Evolutionary conservation across 148 eudicot genomes (phyloP), one percentile per base, ranked within the genome.

Genomic region (Spergularia marina): DNA sequence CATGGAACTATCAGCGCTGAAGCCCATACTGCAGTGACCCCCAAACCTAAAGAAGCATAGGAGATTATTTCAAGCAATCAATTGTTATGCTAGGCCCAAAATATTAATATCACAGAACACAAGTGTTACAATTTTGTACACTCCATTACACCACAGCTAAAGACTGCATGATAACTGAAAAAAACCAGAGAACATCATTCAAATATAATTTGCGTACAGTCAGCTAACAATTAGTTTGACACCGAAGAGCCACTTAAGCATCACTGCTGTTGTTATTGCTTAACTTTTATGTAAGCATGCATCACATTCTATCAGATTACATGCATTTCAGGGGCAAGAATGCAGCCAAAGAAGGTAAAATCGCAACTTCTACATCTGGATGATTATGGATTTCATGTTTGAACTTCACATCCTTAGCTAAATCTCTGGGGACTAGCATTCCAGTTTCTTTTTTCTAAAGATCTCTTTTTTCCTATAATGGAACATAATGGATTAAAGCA

Each of bases 1-100:
- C 94, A 75, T 71, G 88, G 82, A 76, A 80, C 61, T 64, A 65
- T 87, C 17, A 91, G 53, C 9, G 67, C 86, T 53, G 78, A 66
- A 53, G 81, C 56, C 82, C 82, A 91, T n/a, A 78, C 65, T 56
- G 75, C 68, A 53, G 83, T 71, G 39, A n/a, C 23, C n/a, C 86
- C 84, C 47, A 81, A 71, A 34, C 71, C 90, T 89, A 18, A 49
- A 13, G 3, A 25, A 18, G 15, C 68, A 44, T 18, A 6, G 53
- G 36, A 39, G 25, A 23, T 23, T 23, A 23, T 41, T 41, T 41
- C 44, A 41, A 41, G 51, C n/a, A 21, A 30, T 12, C 44, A 68
- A 17, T 21, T 16, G 47, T 39, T 40, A 10, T 51, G n/a, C 14
- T 12, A 41, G 16, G 39, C 40, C 60, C 59, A 41, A 60, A 21